Evolutionary conservation across 768 basidiomycete species (phyloP).

Genomic region (Amanita pseudoporphyria): DNA sequence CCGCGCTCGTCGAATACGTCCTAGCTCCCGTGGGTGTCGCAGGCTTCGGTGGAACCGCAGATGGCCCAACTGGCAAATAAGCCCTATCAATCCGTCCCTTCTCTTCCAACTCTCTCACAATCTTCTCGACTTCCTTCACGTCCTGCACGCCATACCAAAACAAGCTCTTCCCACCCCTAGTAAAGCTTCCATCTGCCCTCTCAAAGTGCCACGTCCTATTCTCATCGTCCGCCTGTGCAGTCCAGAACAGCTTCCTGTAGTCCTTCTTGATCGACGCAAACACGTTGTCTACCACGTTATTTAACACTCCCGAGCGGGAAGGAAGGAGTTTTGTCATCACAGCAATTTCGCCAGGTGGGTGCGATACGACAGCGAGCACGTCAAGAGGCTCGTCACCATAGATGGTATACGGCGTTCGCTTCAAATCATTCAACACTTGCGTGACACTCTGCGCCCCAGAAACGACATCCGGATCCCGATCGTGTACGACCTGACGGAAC

Average conservation of each 20-base stretch:
- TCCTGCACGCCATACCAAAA: constrained; percentile 98
- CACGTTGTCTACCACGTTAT: constrained; percentile 95
- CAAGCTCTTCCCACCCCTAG: constrained; percentile 82
- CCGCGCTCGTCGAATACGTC: constrained; percentile 49
- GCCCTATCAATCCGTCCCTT: constrained; percentile 81
- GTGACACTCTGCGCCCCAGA: constrained; percentile 79
- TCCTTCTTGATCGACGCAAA: constrained; percentile 96
- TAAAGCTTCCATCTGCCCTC: constrained; percentile 95
- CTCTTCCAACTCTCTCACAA: constrained; percentile 65
- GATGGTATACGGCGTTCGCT: constrained; percentile 80
- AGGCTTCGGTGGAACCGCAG: constrained; percentile 45
- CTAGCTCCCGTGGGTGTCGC: constrained; percentile 39
- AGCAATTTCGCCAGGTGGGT: constrained; percentile 80
- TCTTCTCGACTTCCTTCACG: constrained; percentile 82
- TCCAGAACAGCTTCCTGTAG: constrained; percentile 93
- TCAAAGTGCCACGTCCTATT: constrained; percentile 99
- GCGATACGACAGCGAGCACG: constrained; percentile 87
- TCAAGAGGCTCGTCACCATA: constrained; percentile 99
- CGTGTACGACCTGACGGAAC: constrained; percentile 89
- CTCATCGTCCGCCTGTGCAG: constrained; percentile 92
- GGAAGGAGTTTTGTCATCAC: constrained; percentile 91
- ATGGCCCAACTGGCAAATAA: constrained; percentile 81
- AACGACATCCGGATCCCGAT: constrained; percentile 89
- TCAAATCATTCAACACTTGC: constrained; percentile 74
- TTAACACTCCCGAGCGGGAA: constrained; percentile 81